Evolutionary conservation across 2,329 filamentous ascomycete species (phyloP), one percentile per base, ranked within the genome.

Genomic region (Beauveria varroae): DNA sequence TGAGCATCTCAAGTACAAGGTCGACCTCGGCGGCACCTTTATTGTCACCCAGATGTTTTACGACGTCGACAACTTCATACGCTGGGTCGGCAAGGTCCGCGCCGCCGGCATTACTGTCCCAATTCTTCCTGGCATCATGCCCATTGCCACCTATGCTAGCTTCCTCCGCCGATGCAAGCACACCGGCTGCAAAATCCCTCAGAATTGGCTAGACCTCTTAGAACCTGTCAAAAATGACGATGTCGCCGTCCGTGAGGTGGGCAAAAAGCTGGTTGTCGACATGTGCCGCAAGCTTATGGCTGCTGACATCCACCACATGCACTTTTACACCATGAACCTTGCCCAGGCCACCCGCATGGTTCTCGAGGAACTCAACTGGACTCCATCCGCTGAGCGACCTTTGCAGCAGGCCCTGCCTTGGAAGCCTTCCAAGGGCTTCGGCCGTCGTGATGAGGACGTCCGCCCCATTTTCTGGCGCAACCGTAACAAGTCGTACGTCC

Each of bases 11-110:
- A 98, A 98, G 78, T 90, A 98, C 75, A 99, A 99, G 79, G 88
- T 98, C 40, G 95, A 99, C 72, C 90, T 91, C 63, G 95, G 95
- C 57, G 93, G 89, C 64, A 88, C 89, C 7, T 99, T 98, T 73
- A 90, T 99, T 65, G 90, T 99, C 59, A 98, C 95, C 0, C 95
- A 99, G 78, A 99, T 99, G 95, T 98, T 98, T 77, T 99, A 99
- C 79, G 93, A 99, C 70, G 93, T 86, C 55, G 93, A 99, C 70
- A 93, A 95, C 72, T 99, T 99, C 76, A 76, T 98, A 59, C 84
- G 87, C 58, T 99, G 95, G 95, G 89, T 96, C 43, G 80, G 84
- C 67, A 95, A 90, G 72, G 92, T 93, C 63, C 88, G 93, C 55
- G 91, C 87, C 57, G 87, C 86, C 69, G 95, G 95, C 53, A 93